Base-by-base conservation (phyloP, 345 rosid genomes). In the Hevea brasiliensis region DNA sequence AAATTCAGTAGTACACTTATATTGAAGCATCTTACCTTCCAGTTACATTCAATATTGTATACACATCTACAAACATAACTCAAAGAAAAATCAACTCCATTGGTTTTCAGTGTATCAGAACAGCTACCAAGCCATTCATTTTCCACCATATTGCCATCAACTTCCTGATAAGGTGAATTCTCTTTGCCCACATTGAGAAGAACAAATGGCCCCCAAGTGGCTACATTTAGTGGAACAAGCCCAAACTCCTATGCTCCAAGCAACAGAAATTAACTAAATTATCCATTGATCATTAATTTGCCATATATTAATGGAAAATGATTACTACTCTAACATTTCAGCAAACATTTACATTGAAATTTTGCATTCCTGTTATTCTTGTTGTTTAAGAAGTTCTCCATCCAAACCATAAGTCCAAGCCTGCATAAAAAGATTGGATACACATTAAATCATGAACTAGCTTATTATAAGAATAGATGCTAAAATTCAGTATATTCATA, bases 131-230 rank as follows among this genome's bases (percentile, higher is more conserved):
- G 94, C 98, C 98, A 92, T 79, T 89, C 92, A 67, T 74, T 76
- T 41, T 81, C 96, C 67, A 86, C 85, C 3, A 9, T 21, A 32
- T 65, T 70, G 72, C 64, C 65, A 17, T 61, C 81, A 78, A 62
- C 77, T 67, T 82, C 85, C 37, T 47, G 78, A 7, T 74, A 41
- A 11, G 53, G 65, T 10, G 62, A 70, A 74, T 15, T 67, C 70
- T 77, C 74, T 56, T 78, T 75, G 13, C 78, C 86, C 54, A 90
- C 65, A 69, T 89, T 92, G 71, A 90, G 88, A 73, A 94, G 94
- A 80, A 92, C 81, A 85, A 92, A 94, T 37, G 98, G 97, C 44
- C 97, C 97, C 97, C 97, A 92, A 29, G 84, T 74, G 58, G 95
- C 91, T 3, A 89, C 93, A 71, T 82, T 76, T 10, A 92, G 74